Evolutionary conservation across 108 stramenopile genomes (phyloP).

Genomic region (Cyclotella cryptica): DNA sequence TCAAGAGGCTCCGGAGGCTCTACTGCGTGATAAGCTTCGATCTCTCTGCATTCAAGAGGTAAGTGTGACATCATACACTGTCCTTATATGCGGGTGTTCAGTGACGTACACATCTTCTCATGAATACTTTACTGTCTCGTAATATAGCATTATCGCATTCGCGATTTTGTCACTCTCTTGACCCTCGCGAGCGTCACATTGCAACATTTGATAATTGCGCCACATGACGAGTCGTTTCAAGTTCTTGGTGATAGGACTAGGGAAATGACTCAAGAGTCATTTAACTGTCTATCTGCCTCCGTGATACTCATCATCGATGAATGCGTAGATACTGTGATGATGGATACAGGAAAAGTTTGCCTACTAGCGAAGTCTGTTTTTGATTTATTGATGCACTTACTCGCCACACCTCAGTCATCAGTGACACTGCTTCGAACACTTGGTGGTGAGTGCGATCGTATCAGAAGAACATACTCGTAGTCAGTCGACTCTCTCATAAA

Average conservation of each 20-base stretch:
- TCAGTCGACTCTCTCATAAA: background rate
- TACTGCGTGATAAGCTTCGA: slow-evolving; percentile 65
- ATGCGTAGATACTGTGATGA: slow-evolving; percentile 57
- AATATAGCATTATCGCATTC: slow-evolving; percentile 55
- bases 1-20: slow-evolving; percentile 85
- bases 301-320: slow-evolving; percentile 81
- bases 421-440: slow-evolving; percentile 84
- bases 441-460: slow-evolving; percentile 56
- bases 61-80: slow-evolving; percentile 17
- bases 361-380: slow-evolving; percentile 69
- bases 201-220: slow-evolving; percentile 70
- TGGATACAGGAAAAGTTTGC: slow-evolving; percentile 51
- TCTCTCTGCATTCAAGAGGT: slow-evolving; percentile 62
- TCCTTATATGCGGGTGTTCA: background rate
- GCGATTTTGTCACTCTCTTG: slow-evolving; percentile 71
- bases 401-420: slow-evolving; percentile 84
- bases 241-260: slow-evolving; percentile 41
- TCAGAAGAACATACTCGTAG: background rate
- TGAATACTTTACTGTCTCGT: background rate
- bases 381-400: slow-evolving; percentile 79
- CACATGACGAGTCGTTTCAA: slow-evolving; percentile 23
- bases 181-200: slow-evolving; percentile 72
- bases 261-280: slow-evolving; percentile 80
- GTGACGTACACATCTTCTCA: background rate
- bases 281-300: slow-evolving; percentile 87